Conservation (phyloP, 192 early-diverging fungal genomes). For the Piromyces sp. region DNA sequence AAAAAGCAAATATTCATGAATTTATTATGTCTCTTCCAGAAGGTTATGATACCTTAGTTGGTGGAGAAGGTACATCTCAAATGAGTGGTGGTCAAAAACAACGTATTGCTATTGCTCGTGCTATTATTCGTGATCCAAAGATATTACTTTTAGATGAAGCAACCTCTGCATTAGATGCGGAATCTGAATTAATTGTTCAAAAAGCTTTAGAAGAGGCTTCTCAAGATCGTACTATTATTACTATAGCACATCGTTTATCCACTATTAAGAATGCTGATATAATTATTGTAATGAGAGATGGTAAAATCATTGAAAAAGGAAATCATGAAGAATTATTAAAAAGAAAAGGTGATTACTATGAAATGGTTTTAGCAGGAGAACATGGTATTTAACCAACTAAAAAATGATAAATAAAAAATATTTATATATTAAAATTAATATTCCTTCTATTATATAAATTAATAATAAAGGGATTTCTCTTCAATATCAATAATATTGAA, state of each 20-base stretch:
- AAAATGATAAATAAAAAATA: too few species aligned
- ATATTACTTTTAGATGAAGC: slow-evolving; percentile 27
- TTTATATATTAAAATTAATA: too few species aligned
- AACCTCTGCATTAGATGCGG: background rate
- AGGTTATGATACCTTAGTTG: slow-evolving; percentile 40
- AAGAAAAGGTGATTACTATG: background rate
- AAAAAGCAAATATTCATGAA: slow-evolving; percentile 32
- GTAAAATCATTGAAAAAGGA: slow-evolving; percentile 17
- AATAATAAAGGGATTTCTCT: too few species aligned
- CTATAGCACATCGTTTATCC: slow-evolving; percentile 1
- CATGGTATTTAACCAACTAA: background rate
- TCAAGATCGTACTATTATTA: background rate
- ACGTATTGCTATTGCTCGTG: slow-evolving; percentile 55
- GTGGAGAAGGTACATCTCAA: slow-evolving; percentile 37
- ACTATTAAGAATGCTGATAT: slow-evolving; percentile 17
- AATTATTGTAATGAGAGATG: slow-evolving; percentile 17
- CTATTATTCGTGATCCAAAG: slow-evolving; percentile 41
- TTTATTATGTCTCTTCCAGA: slow-evolving; percentile 8
- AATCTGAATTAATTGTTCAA: background rate
- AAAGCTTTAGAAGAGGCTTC: background rate
- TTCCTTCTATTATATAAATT: too few species aligned
- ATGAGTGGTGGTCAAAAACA: slow-evolving; percentile 53
- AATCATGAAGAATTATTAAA: slow-evolving; percentile 10
- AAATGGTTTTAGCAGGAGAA: background rate
- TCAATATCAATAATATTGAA: too few species aligned